Percentiles rank a stretch among this genome's conserved stretches.
phyloP scores from a whole-genome alignment of 805 yeast species.

The Soucietia sequanensis region DNA sequence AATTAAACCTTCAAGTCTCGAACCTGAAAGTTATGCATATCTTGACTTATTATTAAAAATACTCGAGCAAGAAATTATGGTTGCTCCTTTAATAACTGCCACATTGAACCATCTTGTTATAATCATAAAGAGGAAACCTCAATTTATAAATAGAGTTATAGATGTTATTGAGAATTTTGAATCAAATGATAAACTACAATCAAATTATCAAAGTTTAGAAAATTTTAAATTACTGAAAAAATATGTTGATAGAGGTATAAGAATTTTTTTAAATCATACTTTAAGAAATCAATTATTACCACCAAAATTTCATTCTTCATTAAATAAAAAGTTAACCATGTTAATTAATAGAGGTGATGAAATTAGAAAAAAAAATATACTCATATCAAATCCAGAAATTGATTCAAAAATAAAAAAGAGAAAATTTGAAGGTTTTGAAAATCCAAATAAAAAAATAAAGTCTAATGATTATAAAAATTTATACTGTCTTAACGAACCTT shows the following conservation, averaged over 20 bases:
- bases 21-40: slow-evolving; percentile 67
- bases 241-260: slow-evolving; percentile 61
- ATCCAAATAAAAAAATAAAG: slow-evolving; percentile 27
- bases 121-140: slow-evolving; percentile 66
- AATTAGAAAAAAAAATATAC: slow-evolving; percentile 38
- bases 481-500: slow-evolving; percentile 62
- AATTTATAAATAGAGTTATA: slow-evolving; percentile 55
- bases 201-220: slow-evolving; percentile 43
- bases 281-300: slow-evolving; percentile 36
- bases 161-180: slow-evolving; percentile 61
- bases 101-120: slow-evolving; percentile 62
- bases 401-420: slow-evolving; percentile 35
- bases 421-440: slow-evolving; percentile 42
- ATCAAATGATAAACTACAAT: slow-evolving; percentile 53
- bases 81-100: slow-evolving; percentile 61
- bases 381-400: slow-evolving; percentile 18
- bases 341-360: slow-evolving; percentile 40
- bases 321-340: slow-evolving; percentile 25
- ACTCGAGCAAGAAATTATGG: slow-evolving; percentile 53
- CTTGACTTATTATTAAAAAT: slow-evolving; percentile 63
- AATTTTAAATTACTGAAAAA: slow-evolving; percentile 56
- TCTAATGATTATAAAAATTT: slow-evolving; percentile 53
- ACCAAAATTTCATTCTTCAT: slow-evolving; percentile 23
- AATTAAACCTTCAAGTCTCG: slow-evolving; percentile 52
- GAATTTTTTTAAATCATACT: slow-evolving; percentile 40